These are phyloP conservation scores for Athelia sp. DNA, from an alignment of 1,284 basidiomycete species.

Conservation along the genomic window DNA sequence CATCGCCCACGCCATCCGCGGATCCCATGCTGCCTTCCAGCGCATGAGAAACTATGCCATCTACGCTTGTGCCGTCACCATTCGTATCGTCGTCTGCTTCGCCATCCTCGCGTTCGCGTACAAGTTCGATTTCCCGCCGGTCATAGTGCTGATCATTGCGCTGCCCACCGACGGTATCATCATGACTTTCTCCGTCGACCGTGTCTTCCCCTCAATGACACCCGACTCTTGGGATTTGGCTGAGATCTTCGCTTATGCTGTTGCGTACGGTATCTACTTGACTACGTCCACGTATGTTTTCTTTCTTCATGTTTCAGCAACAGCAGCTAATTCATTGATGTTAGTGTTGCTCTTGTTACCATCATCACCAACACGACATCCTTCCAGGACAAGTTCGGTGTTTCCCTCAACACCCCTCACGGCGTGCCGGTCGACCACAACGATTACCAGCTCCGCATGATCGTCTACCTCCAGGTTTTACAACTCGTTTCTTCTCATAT, in stretches of 20 bases:
- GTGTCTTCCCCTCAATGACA: constrained; percentile 88
- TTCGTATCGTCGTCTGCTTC: constrained; percentile 98
- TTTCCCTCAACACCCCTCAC: constrained; percentile 41
- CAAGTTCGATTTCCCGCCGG: constrained; percentile 97
- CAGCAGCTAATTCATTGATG: constrained; percentile 16
- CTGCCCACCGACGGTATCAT: constrained; percentile 97
- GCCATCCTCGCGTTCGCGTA: constrained; percentile 93
- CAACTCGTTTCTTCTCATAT: too few species aligned
- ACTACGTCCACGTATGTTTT: constrained; percentile 75
- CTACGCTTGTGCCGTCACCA: constrained; percentile 89
- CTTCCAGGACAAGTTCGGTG: constrained; percentile 87
- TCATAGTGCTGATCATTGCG: constrained; percentile 98
- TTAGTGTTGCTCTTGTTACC: constrained; percentile 73
- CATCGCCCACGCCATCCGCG: constrained; percentile 94
- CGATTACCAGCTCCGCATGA: constrained; percentile 74
- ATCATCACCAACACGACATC: constrained; percentile 86
- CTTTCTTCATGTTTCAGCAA: constrained; percentile 1
- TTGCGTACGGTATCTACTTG: constrained; percentile 93
- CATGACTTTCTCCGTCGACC: constrained; percentile 97
- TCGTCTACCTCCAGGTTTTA: constrained; percentile 88
- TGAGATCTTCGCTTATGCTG: constrained; percentile 94
- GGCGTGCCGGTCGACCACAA: constrained; percentile 54
- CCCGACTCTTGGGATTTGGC: constrained; percentile 95
- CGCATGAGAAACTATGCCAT: constrained; percentile 97
- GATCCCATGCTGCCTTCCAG: constrained; percentile 95